These are phyloP conservation scores for Solanum sitiens DNA, from an alignment of 257 asterid species.

Conservation along the genomic window DNA sequence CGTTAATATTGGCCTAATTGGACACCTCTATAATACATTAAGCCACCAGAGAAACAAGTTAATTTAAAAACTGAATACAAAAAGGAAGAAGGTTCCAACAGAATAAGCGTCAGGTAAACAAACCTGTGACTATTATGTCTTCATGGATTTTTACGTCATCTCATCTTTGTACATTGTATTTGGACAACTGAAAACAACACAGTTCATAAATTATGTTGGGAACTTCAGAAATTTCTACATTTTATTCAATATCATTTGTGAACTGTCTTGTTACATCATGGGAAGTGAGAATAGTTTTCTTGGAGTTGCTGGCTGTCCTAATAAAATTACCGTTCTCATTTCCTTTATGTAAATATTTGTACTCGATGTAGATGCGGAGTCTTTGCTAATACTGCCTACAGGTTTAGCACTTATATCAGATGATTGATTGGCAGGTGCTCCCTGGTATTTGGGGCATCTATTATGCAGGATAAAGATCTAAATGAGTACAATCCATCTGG, in stretches of 20 bases:
- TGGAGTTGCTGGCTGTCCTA: background rate
- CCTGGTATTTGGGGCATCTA: slow-evolving; percentile 84
- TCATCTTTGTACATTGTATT: background rate
- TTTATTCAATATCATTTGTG: background rate
- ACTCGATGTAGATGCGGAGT: background rate
- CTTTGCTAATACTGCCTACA: slow-evolving; percentile 15
- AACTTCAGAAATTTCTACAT: background rate
- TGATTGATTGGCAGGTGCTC: slow-evolving; percentile 95
- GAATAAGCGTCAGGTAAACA: background rate
- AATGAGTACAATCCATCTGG: slow-evolving; percentile 62
- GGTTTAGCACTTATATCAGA: slow-evolving; percentile 64
- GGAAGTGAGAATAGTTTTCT: background rate
- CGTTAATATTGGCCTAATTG: background rate
- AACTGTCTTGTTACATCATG: background rate
- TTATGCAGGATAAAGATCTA: slow-evolving; percentile 84
- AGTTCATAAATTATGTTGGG: background rate
- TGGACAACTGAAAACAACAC: background rate
- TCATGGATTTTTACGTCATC: background rate
- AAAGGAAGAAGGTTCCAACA: background rate
- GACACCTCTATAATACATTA: background rate
- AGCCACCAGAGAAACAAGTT: background rate
- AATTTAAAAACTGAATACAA: background rate
- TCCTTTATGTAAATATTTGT: background rate
- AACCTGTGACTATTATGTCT: background rate
- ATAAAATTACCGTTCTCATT: background rate